These are phyloP conservation scores for Biscogniauxia sp. DNA, from an alignment of 2,329 filamentous ascomycete species.

Conservation along the genomic window DNA sequence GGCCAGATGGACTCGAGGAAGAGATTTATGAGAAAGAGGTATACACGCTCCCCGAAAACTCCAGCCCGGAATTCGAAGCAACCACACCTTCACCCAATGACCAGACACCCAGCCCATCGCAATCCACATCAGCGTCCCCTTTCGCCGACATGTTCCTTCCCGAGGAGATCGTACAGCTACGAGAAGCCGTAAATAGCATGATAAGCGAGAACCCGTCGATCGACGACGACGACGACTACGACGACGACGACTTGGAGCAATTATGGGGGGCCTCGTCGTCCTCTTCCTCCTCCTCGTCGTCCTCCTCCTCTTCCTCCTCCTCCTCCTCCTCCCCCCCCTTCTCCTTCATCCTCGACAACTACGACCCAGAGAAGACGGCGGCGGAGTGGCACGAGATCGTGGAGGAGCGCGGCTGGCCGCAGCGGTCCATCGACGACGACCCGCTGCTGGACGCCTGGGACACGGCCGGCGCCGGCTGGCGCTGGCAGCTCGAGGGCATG, in stretches of 20 bases:
- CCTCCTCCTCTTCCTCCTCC: too few species aligned
- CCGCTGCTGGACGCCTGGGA: slow-evolving; percentile 8
- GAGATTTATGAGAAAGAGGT: not conserved
- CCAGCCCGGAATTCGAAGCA: too few species aligned
- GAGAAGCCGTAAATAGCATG: not conserved
- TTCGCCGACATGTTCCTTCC: too few species aligned
- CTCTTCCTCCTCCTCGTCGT: too few species aligned
- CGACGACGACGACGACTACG: not conserved
- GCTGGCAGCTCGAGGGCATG: slow-evolving; percentile 16
- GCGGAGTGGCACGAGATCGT: too few species aligned
- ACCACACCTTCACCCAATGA: too few species aligned
- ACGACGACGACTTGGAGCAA: not conserved
- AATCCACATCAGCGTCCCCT: not conserved
- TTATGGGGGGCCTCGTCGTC: too few species aligned
- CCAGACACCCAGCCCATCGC: too few species aligned
- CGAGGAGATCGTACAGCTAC: not conserved
- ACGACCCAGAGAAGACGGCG: too few species aligned
- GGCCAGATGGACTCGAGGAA: slow-evolving; percentile 12
- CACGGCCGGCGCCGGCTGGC: slow-evolving; percentile 3
- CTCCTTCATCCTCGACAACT: too few species aligned
- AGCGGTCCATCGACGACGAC: not conserved
- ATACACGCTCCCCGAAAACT: not conserved
- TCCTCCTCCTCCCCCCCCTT: too few species aligned
- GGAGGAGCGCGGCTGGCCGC: too few species aligned
- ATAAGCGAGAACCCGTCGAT: not conserved